phyloP scores from a whole-genome alignment of 257 asterid species.

The Petrea volubilis region DNA sequence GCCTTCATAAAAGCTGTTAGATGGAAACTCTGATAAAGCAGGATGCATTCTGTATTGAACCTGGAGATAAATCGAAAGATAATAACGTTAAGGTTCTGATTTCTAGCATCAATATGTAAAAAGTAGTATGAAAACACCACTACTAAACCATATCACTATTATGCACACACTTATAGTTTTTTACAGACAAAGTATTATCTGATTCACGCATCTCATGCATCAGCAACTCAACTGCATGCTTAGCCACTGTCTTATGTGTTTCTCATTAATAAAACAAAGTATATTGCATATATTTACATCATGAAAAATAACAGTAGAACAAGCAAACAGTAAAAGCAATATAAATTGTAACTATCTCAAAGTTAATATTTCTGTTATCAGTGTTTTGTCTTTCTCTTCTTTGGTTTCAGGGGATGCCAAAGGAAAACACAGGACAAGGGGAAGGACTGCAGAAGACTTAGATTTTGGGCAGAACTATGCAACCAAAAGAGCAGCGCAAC shows the following conservation, averaged over 20 bases:
- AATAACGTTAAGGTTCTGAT: not conserved
- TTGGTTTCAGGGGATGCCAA: not conserved
- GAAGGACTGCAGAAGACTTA: constrained; percentile 10
- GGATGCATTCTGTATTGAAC: constrained; percentile 99
- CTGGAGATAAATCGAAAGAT: constrained; percentile 40
- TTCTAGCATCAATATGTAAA: not conserved
- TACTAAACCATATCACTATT: not conserved
- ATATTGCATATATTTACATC: not conserved
- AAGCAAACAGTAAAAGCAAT: not conserved
- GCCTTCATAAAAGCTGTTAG: constrained; percentile 97
- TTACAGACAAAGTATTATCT: constrained; percentile 7
- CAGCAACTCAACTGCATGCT: constrained; percentile 2
- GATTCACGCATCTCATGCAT: constrained; percentile 17
- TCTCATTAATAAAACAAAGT: not conserved
- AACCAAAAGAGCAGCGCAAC: constrained; percentile 42
- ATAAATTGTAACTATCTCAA: not conserved
- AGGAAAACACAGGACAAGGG: not conserved
- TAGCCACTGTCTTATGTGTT: not conserved
- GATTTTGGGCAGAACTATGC: too few relatives aligned
- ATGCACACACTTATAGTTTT: constrained; percentile 6
- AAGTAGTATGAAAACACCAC: constrained; percentile 14
- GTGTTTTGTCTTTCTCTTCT: not conserved
- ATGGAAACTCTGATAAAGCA: constrained; percentile 94
- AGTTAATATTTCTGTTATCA: not conserved
- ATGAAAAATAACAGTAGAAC: not conserved